Percentiles rank a stretch among this genome's conserved stretches.
phyloP scores from a whole-genome alignment of 345 rosid species.

The Draba incana region DNA sequence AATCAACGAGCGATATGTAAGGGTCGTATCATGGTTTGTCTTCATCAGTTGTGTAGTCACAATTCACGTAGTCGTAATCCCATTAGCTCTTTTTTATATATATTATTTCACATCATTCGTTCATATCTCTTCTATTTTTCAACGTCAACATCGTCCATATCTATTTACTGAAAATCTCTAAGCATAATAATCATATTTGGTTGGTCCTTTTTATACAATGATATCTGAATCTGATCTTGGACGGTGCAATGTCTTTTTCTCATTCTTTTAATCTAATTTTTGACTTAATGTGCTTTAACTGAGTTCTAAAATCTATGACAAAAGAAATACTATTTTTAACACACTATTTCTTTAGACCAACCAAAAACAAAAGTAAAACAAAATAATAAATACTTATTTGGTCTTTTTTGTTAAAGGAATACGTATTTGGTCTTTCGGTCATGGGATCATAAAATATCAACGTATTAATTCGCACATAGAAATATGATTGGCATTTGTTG shows the following conservation, averaged over 20 bases:
- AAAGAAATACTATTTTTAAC: no score
- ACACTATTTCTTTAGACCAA: no score
- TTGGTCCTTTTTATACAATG: slow-evolving; percentile 9
- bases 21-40: slow-evolving; percentile 22
- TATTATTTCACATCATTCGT: slow-evolving; percentile 11
- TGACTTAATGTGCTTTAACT: no score
- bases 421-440: not conserved
- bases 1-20: slow-evolving; percentile 4
- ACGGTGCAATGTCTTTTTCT: slow-evolving; percentile 34
- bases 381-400: no score
- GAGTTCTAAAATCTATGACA: no score
- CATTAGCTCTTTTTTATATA: not conserved
- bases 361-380: no score
- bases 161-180: not conserved
- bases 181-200: not conserved
- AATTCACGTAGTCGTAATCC: slow-evolving; percentile 26
- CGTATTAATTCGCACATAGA: not conserved
- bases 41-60: slow-evolving; percentile 31
- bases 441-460: not conserved
- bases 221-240: slow-evolving; percentile 25
- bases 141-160: slow-evolving; percentile 22
- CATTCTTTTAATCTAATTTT: not conserved
- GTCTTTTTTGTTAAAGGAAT: no score
- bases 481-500: slow-evolving; percentile 9
- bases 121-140: not conserved